Evolutionary conservation across 1,284 basidiomycete species (phyloP).

Genomic region (Microstroma glucosiphilum): DNA sequence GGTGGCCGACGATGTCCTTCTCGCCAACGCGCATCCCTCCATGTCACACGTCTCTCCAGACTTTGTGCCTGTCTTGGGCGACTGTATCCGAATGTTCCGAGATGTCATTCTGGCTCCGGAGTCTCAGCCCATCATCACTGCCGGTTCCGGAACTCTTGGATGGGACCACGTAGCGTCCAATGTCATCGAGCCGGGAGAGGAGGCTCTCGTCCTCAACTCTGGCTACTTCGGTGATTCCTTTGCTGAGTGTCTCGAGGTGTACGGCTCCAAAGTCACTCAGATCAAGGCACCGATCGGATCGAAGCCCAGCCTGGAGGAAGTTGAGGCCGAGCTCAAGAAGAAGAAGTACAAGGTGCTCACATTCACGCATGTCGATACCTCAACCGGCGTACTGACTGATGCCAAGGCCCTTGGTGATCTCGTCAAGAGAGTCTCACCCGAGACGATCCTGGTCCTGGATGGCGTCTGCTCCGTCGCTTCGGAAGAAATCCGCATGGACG

Average conservation of each 20-base stretch:
- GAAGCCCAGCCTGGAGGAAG: slow-evolving; percentile 61
- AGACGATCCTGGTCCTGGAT: slow-evolving; percentile 79
- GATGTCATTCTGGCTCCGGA: slow-evolving; percentile 59
- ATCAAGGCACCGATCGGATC: slow-evolving; percentile 76
- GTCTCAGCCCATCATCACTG: slow-evolving; percentile 64
- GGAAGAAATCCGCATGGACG: slow-evolving; percentile 88
- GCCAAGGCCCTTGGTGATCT: slow-evolving; percentile 70
- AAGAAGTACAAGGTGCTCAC: slow-evolving; percentile 87
- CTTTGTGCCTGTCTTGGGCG: slow-evolving; percentile 82
- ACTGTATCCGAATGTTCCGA: slow-evolving; percentile 81
- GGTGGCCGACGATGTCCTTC: slow-evolving; percentile 65
- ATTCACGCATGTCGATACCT: slow-evolving; percentile 73
- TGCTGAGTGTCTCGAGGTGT: slow-evolving; percentile 58
- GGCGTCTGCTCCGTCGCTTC: slow-evolving; percentile 92
- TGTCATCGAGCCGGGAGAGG: slow-evolving; percentile 70
- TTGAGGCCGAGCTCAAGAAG: slow-evolving; percentile 67
- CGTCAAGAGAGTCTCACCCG: slow-evolving; percentile 72
- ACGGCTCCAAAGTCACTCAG: slow-evolving; percentile 84
- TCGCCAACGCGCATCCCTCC: slow-evolving; percentile 47
- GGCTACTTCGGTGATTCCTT: slow-evolving; percentile 48
- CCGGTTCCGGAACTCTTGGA: slow-evolving; percentile 89
- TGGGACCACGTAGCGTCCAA: slow-evolving; percentile 66
- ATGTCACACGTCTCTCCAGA: slow-evolving; percentile 74
- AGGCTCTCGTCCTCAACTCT: slow-evolving; percentile 68
- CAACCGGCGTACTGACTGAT: slow-evolving; percentile 72